Evolutionary conservation across 352 stramenopile species (phyloP), one percentile per base, ranked within the genome.

Genomic region (Aphanomyces astaci): DNA sequence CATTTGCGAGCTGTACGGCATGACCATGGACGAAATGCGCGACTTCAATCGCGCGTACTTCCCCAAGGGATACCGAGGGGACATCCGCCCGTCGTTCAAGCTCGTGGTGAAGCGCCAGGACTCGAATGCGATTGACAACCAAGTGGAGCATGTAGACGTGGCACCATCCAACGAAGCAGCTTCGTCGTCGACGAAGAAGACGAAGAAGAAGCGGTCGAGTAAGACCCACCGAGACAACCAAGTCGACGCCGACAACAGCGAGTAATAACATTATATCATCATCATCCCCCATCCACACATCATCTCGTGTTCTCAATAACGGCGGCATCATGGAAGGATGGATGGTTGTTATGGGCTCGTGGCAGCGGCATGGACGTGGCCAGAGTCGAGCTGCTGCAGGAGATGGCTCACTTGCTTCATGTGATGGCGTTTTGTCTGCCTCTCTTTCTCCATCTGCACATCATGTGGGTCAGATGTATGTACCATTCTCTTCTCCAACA

Each of bases 31-130:
- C 33, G 84, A 92, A 73, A 77, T 94, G 68, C 86, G 86, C 32
- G 86, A 92, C 73, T 92, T 72, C 70, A 94, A 94, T 66, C 86
- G 86, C 55, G 81, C 79, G 24, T 94, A 92, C 73, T 94, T 94
- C 66, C 86, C 86, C 22, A 92, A 92, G 70, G 86, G 86, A 57
- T 94, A 88, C 71, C 81, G 83, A 10, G 86, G 86, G 39, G 80
- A 91, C 71, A 92, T 94, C 65, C 79, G 74, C 3, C 76, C 77
- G 13, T 84, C 80, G 36, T 87, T 87, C 75, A 94, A 92, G 70
- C 72, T 94, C 33, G 86, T 94, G 19, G 86, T 94, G 36, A 92
- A 90, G 72, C 80, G 82, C 15, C 67, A 75, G 40, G 62, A 76
- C 32, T 9, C 36, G 64, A 31, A 59, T 56, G 33, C 28, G 17